phyloP scores from a whole-genome alignment of 2,329 filamentous ascomycete species.

The Rhinocladiella similis region DNA sequence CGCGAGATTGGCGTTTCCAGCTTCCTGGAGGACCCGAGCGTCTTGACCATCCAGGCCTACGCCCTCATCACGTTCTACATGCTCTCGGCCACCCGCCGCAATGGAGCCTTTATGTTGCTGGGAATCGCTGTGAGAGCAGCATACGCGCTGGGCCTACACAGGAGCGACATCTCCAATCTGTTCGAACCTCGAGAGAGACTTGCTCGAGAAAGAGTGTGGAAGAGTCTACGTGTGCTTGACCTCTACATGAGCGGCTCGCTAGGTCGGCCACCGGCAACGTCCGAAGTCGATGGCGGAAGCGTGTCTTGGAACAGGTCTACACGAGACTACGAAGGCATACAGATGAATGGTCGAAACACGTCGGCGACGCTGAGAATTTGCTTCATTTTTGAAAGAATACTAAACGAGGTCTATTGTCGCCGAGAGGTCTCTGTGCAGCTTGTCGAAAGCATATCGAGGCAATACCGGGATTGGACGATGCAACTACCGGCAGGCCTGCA shows the following conservation, averaged over 20 bases:
- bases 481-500: conserved; percentile 47
- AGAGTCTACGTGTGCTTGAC: conserved; percentile 53
- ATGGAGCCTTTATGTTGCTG: conserved; percentile 54
- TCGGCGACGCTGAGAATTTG: conserved; percentile 48
- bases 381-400: conserved; percentile 44
- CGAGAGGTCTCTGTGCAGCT: conserved; percentile 44
- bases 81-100: conserved; percentile 53
- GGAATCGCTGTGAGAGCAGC: conserved; percentile 54
- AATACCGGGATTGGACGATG: conserved; percentile 44
- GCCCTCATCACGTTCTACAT: conserved; percentile 54
- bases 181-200: conserved; percentile 45
- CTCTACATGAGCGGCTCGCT: conserved; percentile 53
- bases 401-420: conserved; percentile 45
- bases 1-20: conserved; percentile 46
- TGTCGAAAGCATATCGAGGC: conserved; percentile 43
- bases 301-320: conserved; percentile 28
- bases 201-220: conserved; percentile 53
- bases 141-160: conserved; percentile 54
- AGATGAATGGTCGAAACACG: conserved; percentile 40
- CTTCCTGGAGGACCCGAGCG: conserved; percentile 51
- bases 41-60: conserved; percentile 54
- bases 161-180: conserved; percentile 53
- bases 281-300: conserved; percentile 46
- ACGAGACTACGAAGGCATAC: conserved; percentile 39
- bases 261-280: conserved; percentile 54